A percentile compares a stretch with the other conserved stretches of the same genome.
These are phyloP conservation scores for Plasmodium inui DNA, from an alignment of 169 alveolate genomes.

Conservation along the genomic window DNA sequence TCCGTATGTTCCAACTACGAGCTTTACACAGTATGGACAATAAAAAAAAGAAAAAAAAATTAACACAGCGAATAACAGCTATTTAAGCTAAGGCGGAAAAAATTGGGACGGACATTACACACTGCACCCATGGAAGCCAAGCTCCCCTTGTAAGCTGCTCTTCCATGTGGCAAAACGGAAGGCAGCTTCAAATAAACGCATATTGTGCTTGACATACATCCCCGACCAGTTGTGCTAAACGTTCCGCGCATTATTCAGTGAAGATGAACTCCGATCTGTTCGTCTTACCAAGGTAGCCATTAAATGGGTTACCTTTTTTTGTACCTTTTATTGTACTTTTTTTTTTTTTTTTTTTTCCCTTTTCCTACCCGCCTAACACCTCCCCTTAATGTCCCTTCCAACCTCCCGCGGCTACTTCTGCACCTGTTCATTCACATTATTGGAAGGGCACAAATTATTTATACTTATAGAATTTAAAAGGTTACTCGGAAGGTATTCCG, in stretches of 20 bases:
- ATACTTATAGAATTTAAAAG: slow-evolving; percentile 37
- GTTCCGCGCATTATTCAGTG: neutral
- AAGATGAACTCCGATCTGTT: neutral
- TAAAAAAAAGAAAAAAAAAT: no score
- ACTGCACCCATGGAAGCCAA: neutral
- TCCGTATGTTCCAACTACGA: neutral
- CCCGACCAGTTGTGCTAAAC: neutral
- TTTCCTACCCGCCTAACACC: neutral
- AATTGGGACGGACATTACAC: neutral
- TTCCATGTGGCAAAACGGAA: neutral
- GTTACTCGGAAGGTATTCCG: slow-evolving; percentile 47
- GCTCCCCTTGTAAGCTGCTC: neutral
- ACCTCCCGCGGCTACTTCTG: neutral
- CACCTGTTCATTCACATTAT: slow-evolving; percentile 20
- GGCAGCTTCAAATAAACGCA: neutral
- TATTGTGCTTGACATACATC: neutral
- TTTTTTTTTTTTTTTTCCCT: neutral
- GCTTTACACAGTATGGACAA: neutral
- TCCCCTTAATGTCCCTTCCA: neutral
- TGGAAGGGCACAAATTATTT: slow-evolving; percentile 18
- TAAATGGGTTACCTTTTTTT: neutral
- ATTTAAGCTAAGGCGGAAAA: neutral
- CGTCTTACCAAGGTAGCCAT: neutral
- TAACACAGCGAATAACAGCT: neutral
- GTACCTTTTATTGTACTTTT: neutral